Evolutionary conservation across 306 rosid species (phyloP), one percentile per base, ranked within the genome.

Genomic region (Benincasa hispida): DNA sequence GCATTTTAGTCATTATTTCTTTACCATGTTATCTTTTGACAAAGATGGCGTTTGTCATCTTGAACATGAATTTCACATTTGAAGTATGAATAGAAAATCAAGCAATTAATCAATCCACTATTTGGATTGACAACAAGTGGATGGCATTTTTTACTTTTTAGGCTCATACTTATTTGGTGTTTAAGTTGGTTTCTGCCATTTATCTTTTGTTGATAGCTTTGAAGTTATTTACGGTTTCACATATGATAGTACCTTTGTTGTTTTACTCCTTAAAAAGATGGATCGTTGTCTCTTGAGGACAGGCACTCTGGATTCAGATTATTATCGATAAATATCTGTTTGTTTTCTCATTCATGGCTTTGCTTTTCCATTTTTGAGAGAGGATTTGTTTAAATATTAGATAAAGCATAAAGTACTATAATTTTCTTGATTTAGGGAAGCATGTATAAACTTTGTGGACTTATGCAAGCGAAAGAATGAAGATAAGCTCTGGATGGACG

Each of bases 391-490:
- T 58, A 54, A 68, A 76, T 82, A 30, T 53, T 58, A 56, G 75
- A 34, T 62, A 12, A 68, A 10, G 14, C 34, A 82, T 78, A 42
- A 65, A 17, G 17, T 59, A 50, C 10, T 55, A 19, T 75, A 12
- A 79, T 56, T 61, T 61, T 61, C 21, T 48, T 83, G 51, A 27
- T 84, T 59, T 79, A 95, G 99, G 97, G 96, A 95, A 84, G 99
- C 99, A 5, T 92, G 98, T 87, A 60, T 90, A 48, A 87, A 90
- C 80, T 95, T 95, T 86, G 82, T 92, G 70, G 88, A 90, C 78
- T 84, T 95, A 15, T 92, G 91, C 91, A 95, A 89, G 81, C 91
- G 86, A 82, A 95, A 95, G 99, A 92, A 90, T 25, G 95, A 95
- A 79, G 99, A 95, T 76, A 89, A 91, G 82, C 90, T 83, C 51